Percentiles rank a stretch among this genome's conserved stretches.
phyloP scores from a whole-genome alignment of 1,284 basidiomycete species.

The Porogramme epimiltina region DNA sequence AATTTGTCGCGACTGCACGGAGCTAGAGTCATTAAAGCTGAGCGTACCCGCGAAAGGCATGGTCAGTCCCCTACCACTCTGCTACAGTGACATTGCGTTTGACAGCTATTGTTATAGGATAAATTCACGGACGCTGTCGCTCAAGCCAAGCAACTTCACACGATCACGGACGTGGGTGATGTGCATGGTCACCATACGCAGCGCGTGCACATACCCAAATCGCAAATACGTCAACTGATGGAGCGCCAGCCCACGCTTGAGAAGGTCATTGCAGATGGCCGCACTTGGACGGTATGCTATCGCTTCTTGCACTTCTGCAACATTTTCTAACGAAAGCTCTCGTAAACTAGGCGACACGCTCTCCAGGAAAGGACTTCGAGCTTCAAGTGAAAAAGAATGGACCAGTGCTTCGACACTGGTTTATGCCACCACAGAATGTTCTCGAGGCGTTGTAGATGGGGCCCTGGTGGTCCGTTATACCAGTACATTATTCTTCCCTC shows the following conservation, averaged over 20 bases:
- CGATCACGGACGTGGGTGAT: conserved; percentile 50
- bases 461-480: too few relatives aligned
- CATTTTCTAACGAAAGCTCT: too few relatives aligned
- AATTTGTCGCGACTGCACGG: conserved; percentile 45
- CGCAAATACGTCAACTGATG: conserved; percentile 48
- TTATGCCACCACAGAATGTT: conserved; percentile 24
- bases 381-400: conserved; percentile 24
- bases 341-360: too few relatives aligned
- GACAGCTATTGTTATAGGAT: conserved; percentile 19
- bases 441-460: not conserved
- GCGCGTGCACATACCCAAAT: conserved; percentile 40
- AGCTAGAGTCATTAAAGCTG: conserved; percentile 53
- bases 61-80: conserved; percentile 36
- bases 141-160: conserved; percentile 42
- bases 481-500: too few relatives aligned
- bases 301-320: too few relatives aligned
- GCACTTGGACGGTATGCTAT: conserved; percentile 60
- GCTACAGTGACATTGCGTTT: not conserved
- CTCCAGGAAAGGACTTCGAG: conserved; percentile 7
- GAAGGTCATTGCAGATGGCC: too few relatives aligned
- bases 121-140: conserved; percentile 36
- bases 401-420: conserved; percentile 27
- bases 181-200: conserved; percentile 46
- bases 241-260: too few relatives aligned
- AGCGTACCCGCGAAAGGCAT: conserved; percentile 52